Base-by-base conservation (phyloP, 345 rosid genomes). In the Kernera saxatilis region DNA sequence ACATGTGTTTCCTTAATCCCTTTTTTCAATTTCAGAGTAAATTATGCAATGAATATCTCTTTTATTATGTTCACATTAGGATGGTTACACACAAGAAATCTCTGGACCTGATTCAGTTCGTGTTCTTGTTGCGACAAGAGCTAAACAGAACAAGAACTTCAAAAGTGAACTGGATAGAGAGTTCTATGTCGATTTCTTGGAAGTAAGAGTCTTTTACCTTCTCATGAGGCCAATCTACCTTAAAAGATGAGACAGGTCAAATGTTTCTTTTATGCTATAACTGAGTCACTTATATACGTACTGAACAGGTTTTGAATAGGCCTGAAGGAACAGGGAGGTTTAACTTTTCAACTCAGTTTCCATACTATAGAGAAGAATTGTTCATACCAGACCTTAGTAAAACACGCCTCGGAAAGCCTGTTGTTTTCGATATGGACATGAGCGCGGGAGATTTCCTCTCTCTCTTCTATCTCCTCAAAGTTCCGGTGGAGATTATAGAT, bases 361-460 rank as follows among this genome's bases (percentile, higher is more conserved):
- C 97, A 71, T 78, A 82, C 68, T 87, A 86, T 67, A 86, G 54
- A 56, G 79, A 93, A 81, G 91, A 83, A 22, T 36, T 72, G 7
- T 70, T 82, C 76, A 84, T 39, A 74, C 96, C 97, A 70, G 79
- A 85, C 57, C 81, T 86, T 29, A 79, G 77, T 60, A 76, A 55
- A 57, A 78, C 59, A 44, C 83, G 15, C 44, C 80, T 81, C 0
- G 97, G 98, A 17, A 90, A 86, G 80, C 90, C 97, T 9, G 78
- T 93, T 30, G 69, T 93, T 56, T 88, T 91, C n/a, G 98, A 93
- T 74, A 93, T 87, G 94, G 98, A 93, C 64, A 93, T 93, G 98
- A 93, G 98, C 51, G 80, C 85, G 15, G 97, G 98, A 76, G 98
- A 93, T 82, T 89, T 93, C 69, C 73, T 93, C 1, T 80, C 97